Base-by-base conservation (phyloP, 2,329 filamentous ascomycete genomes). In the Pseudogymnoascus sp. region DNA sequence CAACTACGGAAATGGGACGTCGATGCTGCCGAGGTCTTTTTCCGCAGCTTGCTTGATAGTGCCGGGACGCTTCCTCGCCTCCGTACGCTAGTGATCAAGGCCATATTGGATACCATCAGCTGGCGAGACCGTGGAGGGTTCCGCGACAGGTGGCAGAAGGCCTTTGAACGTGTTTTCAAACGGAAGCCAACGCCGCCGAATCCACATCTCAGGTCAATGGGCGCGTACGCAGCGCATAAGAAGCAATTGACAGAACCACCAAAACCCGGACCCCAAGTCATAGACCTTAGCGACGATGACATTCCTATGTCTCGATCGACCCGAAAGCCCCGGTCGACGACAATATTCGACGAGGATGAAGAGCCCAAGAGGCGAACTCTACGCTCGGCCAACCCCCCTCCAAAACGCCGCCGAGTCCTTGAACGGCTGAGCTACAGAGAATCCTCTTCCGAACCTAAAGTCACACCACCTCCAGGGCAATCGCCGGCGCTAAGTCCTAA, bases 101-200 rank as follows among this genome's bases (percentile, higher is more conserved):
- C 88, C 1, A 93, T 91, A 74, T 79, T 97, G 59, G 85, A 92
- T 70, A 83, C 86, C 53, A 86, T 89, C 25, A 79, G 80, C 10
- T 96, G 92, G 90, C 87, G 91, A 65, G 85, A 91, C 71, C 85
- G 93, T 44, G 89, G 89, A 16, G 82, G 82, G n/a, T 87, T 97
- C 70, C 84, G 92, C 40, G 85, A 88, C 67, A 83, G 84, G 67
- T 96, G 92, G 90, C 86, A 86, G 60, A 79, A 82, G n/a, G 86
- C 81, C 66, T 77, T 97, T 61, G 82, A 85, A 63, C 80, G 78
- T 11, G 81, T 91, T 2, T 92, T 91, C 69, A 79, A 86, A 59
- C 79, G 84, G 14, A 75, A 73, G 1, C 74, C 73, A 14, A 66
- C 75, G 18, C 72, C 79, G 35, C 72, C 71, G 3, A 63, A 61